Conservation (phyloP, 2,329 filamentous ascomycete species). For the Teratosphaeria gauchensis region DNA sequence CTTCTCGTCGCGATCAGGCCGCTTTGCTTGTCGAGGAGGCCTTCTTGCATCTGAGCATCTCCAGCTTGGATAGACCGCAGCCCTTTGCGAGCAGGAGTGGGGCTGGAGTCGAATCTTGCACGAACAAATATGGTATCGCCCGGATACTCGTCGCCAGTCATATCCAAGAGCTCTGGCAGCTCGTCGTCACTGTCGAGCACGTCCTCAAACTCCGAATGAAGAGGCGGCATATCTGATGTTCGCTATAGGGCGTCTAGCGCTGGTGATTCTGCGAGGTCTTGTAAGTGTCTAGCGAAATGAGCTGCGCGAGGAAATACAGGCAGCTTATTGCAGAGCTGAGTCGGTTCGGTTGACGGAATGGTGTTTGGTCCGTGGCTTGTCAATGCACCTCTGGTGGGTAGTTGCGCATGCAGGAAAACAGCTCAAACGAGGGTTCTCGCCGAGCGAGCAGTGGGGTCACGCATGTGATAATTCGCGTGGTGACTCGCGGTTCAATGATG, state of each 20-base stretch:
- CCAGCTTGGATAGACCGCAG: neutral
- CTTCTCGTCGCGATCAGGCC: neutral
- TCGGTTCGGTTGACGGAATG: neutral
- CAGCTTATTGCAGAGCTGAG: too few relatives aligned
- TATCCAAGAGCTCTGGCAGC: neutral
- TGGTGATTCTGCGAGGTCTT: neutral
- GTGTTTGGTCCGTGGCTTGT: neutral
- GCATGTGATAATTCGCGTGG: neutral
- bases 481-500: neutral
- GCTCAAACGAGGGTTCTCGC: neutral
- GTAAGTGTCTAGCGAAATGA: neutral
- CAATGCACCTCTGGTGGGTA: neutral
- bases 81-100: neutral
- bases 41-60: neutral
- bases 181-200: neutral
- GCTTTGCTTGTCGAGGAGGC: neutral
- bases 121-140: neutral
- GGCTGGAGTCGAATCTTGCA: neutral
- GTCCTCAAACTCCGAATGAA: neutral
- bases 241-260: neutral
- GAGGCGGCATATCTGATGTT: neutral
- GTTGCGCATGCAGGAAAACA: neutral
- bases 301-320: neutral
- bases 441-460: neutral
- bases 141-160: neutral